phyloP scores from a whole-genome alignment of 2,329 filamentous ascomycete species.

The Dissoconium aciculare region DNA sequence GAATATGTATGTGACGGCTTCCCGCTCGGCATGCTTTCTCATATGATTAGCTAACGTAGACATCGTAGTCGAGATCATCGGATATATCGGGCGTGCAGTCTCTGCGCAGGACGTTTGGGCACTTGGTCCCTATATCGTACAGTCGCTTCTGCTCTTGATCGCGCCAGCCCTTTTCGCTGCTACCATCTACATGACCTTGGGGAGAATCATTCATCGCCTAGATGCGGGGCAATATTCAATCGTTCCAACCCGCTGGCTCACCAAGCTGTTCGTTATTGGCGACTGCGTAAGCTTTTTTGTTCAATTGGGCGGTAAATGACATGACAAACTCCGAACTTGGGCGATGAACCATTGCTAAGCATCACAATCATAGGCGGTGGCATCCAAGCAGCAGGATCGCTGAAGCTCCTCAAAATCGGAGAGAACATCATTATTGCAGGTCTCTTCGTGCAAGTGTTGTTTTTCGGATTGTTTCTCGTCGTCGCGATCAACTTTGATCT shows the following conservation, averaged over 20 bases:
- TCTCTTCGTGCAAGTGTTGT: slow-evolving; percentile 35
- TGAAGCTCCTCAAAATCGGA: slow-evolving; percentile 19
- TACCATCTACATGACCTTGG: slow-evolving; percentile 36
- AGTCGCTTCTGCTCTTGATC: slow-evolving; percentile 33
- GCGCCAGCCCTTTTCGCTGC: slow-evolving; percentile 37
- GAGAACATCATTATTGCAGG: slow-evolving; percentile 35
- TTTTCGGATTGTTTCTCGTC: slow-evolving; percentile 37
- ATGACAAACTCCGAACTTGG: neutral
- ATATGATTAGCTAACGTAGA: neutral
- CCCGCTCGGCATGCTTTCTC: neutral
- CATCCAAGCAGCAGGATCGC: neutral
- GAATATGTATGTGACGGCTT: slow-evolving; percentile 28
- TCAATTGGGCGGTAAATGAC: slow-evolving; percentile 28
- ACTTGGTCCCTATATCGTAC: slow-evolving; percentile 29
- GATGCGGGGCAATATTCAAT: slow-evolving; percentile 29
- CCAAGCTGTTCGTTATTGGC: slow-evolving; percentile 34
- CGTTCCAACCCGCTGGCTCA: slow-evolving; percentile 31
- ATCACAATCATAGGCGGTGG: no score
- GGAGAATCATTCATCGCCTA: slow-evolving; percentile 30
- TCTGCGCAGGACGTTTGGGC: slow-evolving; percentile 30
- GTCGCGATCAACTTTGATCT: slow-evolving; percentile 19
- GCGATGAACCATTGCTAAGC: no score
- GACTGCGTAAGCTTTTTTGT: slow-evolving; percentile 36
- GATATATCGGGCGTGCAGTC: slow-evolving; percentile 37
- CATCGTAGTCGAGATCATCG: slow-evolving; percentile 36